A percentile compares a stretch with the other conserved stretches of the same genome.
Conservation (phyloP, 768 basidiomycete species). For the Infundibulicybe gibba region DNA sequence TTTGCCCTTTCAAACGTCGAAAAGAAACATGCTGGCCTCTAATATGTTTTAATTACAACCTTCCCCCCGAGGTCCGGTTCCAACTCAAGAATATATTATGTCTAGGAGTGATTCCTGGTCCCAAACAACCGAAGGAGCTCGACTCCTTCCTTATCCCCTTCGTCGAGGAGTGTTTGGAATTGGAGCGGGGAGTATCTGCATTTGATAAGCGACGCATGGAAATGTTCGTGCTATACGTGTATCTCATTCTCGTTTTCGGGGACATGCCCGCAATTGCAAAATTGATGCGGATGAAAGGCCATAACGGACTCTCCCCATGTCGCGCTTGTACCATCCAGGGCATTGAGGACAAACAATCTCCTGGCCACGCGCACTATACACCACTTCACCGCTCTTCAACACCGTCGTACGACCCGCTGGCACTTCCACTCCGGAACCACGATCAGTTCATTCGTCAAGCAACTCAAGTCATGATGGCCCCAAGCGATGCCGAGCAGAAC, state of each 20-base stretch:
- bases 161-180: constrained; percentile 22
- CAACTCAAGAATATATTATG: constrained; percentile 25
- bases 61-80: constrained; percentile 18
- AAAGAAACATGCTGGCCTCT: constrained; percentile 28
- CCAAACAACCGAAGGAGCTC: constrained; percentile 25
- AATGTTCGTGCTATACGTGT: constrained; percentile 21
- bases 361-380: constrained; percentile 13
- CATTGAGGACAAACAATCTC: constrained; percentile 9
- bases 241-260: constrained; percentile 22
- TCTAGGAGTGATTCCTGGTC: constrained; percentile 34
- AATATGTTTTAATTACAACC: constrained; percentile 23
- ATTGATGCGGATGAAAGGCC: constrained; percentile 34
- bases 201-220: constrained; percentile 14
- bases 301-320: constrained; percentile 31
- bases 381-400: constrained; percentile 9
- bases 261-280: constrained; percentile 15
- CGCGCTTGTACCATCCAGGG: constrained; percentile 32
- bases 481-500: constrained; percentile 8
- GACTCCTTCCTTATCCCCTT: constrained; percentile 32
- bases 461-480: constrained; percentile 10
- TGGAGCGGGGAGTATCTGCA: constrained; percentile 23
- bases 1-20: constrained; percentile 22
- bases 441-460: constrained; percentile 13
- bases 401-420: constrained; percentile 10
- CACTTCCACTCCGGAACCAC: constrained; percentile 26